Evolutionary conservation across 2,329 filamentous ascomycete species (phyloP), one percentile per base, ranked within the genome.

Genomic region (Penicillium sp.): DNA sequence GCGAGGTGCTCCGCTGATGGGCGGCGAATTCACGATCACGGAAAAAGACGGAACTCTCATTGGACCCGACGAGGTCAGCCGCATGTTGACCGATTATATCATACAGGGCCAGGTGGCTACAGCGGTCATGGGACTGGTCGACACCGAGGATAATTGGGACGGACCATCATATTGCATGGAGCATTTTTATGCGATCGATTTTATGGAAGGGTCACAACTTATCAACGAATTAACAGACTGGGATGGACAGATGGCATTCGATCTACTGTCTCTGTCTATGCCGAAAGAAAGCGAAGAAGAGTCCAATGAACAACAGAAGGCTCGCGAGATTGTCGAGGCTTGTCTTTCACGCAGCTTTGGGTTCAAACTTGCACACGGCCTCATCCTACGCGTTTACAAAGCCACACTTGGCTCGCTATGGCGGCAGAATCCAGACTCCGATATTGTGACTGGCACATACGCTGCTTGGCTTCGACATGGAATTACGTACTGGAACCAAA

Each of bases 361-460:
- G 1, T 81, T 85, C 67, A 85, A 85, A 69, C 68, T 86, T 8
- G 81, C 81, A 0, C 82, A 84, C 60, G 83, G 83, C 0, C 62
- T 85, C 25, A 84, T 84, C 25, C 47, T 84, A 9, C 73, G 77
- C 35, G 77, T 85, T 0, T 69, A 78, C 26, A 78, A 79, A 1
- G 72, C 77, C 19, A 85, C 83, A 1, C 68, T 86, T 11, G 81
- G 82, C 1, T 81, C 81, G 26, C 61, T 83, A 31, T 85, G 83
- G 83, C 78, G 80, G 66, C 77, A 76, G 33, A 61, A 85, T 61
- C 67, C 71, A 2, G 83, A 80, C 1, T 77, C 77, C 0, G 83
- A 85, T 63, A 63, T 77, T 64, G 71, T 80, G 2, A 73, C 75
- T 0, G 78, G 80, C 4, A 85, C 83, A 1, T 85, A 85, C 68